phyloP scores from a whole-genome alignment of 2,329 filamentous ascomycete genomes.

The Falciphora oryzae region DNA sequence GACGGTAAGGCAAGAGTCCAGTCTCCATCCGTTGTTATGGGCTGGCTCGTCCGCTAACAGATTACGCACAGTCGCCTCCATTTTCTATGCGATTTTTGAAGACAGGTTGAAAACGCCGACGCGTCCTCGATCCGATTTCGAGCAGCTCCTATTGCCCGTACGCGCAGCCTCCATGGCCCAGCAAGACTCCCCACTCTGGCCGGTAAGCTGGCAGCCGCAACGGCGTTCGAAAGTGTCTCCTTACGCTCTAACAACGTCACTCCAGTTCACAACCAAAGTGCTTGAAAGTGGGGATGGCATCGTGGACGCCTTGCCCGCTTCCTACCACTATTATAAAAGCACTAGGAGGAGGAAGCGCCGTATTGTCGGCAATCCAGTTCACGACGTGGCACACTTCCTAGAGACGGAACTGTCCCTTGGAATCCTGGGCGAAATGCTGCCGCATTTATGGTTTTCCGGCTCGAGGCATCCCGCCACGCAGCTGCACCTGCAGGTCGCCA shows the following conservation, averaged over 20 bases:
- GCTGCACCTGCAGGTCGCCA: slow-evolving; percentile 10
- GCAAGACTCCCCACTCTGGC: slow-evolving; percentile 9
- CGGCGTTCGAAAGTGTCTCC: slow-evolving; percentile 7
- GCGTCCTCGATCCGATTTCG: slow-evolving; percentile 1
- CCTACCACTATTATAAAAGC: slow-evolving; percentile 14
- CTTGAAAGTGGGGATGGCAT: slow-evolving; percentile 8
- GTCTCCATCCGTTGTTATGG: slow-evolving; percentile 10
- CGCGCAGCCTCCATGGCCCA: slow-evolving; percentile 9
- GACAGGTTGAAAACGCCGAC: slow-evolving; percentile 5
- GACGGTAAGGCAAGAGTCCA: slow-evolving; percentile 9
- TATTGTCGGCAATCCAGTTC: slow-evolving; percentile 6
- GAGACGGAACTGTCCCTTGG: slow-evolving; percentile 6
- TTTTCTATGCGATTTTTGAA: slow-evolving; percentile 4
- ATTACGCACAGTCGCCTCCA: slow-evolving; percentile 10
- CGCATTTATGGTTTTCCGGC: slow-evolving; percentile 9
- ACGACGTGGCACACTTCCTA: slow-evolving; percentile 7
- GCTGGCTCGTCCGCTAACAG: slow-evolving; percentile 12
- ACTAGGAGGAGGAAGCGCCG: slow-evolving; percentile 8
- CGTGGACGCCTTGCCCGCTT: slow-evolving; percentile 13
- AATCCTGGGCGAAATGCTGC: background rate
- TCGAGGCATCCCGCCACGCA: background rate
- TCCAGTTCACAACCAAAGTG: slow-evolving; percentile 12
- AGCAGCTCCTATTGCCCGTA: background rate
- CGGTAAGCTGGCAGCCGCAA: slow-evolving; percentile 10
- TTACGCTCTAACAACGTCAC: slow-evolving; percentile 9